Conservation (phyloP, 2,329 filamentous ascomycete genomes). For the Xylariaceae sp. region DNA sequence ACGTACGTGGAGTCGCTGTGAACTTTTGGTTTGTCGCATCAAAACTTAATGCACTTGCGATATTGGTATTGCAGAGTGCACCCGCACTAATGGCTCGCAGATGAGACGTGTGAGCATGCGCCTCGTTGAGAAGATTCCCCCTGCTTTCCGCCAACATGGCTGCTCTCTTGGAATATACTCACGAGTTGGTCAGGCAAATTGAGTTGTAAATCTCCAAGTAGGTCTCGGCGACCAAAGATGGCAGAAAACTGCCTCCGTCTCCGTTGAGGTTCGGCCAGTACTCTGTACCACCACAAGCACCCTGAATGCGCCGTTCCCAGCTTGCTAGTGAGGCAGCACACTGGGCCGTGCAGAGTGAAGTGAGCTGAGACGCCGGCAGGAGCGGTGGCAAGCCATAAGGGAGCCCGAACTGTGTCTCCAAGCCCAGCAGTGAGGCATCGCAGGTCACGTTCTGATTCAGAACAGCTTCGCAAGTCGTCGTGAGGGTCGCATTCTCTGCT, state of each 20-base stretch:
- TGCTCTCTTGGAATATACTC: conserved; percentile 1
- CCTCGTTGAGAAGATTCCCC: too few species aligned
- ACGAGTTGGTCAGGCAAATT: conserved; percentile 1
- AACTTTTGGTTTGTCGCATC: conserved; percentile 1
- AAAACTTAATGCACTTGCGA: conserved; percentile 1
- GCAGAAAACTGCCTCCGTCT: background rate
- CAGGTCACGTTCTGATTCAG: conserved; percentile 3
- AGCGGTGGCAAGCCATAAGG: background rate
- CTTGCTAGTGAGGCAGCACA: background rate
- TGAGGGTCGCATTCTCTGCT: background rate
- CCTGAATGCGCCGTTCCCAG: conserved; percentile 2
- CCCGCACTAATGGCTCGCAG: conserved; percentile 2
- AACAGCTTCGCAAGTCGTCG: background rate
- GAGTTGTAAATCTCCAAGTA: conserved; percentile 1
- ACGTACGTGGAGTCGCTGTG: conserved; percentile 1
- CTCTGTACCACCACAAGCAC: background rate
- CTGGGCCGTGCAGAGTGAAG: conserved; percentile 1
- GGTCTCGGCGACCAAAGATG: background rate
- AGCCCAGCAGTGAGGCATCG: background rate
- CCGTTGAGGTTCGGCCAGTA: conserved; percentile 1
- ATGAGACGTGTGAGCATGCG: too few species aligned
- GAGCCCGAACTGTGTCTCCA: background rate
- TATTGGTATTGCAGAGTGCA: background rate
- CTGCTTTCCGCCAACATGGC: too few species aligned
- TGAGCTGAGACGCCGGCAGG: background rate